Evolutionary conservation across 2,329 filamentous ascomycete species (phyloP).

Genomic region (Nannizziopsis barbatae): DNA sequence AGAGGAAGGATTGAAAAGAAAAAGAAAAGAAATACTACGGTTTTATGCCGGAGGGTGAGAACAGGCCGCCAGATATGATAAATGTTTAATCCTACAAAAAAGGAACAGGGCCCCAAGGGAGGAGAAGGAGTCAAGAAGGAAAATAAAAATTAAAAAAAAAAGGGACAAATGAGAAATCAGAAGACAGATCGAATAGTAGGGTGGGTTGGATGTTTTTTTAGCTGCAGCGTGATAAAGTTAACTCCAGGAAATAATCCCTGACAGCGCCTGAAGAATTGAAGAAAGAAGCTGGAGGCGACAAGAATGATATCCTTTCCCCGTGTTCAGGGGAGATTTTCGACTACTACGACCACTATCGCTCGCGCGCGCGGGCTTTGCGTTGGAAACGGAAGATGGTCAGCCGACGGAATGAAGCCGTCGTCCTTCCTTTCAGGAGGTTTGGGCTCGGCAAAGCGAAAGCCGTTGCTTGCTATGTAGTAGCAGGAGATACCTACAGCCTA

Average conservation of each 20-base stretch:
- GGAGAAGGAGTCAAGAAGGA: too few species aligned
- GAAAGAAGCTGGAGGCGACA: slow-evolving; percentile 1
- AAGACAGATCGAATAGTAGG: slow-evolving; percentile 6
- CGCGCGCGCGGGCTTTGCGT: too few species aligned
- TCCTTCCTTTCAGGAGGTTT: too few species aligned
- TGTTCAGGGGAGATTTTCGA: not conserved
- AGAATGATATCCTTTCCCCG: not conserved
- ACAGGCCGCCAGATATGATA: too few species aligned
- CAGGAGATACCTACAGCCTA: too few species aligned
- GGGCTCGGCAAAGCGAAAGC: too few species aligned
- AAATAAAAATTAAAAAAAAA: slow-evolving; percentile 6
- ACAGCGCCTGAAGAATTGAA: slow-evolving; percentile 6
- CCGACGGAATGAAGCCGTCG: too few species aligned
- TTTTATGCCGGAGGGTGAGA: too few species aligned
- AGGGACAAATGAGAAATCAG: slow-evolving; percentile 8
- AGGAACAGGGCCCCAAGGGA: not conserved
- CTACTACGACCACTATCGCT: not conserved
- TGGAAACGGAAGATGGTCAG: too few species aligned
- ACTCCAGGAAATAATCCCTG: slow-evolving; percentile 15
- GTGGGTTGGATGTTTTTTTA: not conserved
- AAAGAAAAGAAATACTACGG: too few species aligned
- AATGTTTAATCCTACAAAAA: not conserved
- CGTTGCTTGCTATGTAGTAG: too few species aligned
- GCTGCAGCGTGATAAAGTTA: slow-evolving; percentile 14
- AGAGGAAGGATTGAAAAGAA: too few species aligned